A percentile compares a stretch with the other conserved stretches of the same genome.
Evolutionary conservation across 2,329 filamentous ascomycete species (phyloP).

Genomic region (Clarireedia monteithiana): DNA sequence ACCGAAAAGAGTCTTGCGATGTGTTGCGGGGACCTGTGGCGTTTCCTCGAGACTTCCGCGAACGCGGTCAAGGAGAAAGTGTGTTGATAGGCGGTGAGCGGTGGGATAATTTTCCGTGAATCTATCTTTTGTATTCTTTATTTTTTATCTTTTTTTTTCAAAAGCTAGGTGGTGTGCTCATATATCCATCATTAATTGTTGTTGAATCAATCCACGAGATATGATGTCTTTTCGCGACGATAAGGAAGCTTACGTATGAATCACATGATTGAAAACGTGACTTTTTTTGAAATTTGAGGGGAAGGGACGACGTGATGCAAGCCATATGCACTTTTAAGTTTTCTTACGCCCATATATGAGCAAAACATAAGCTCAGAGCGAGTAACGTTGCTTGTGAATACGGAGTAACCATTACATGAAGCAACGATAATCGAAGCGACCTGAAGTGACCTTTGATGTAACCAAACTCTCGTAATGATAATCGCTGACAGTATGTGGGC

Average conservation of each 20-base stretch:
- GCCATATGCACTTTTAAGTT: neutral
- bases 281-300: neutral
- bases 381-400: neutral
- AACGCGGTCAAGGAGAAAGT: no score
- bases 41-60: slow-evolving; percentile 14
- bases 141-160: no score
- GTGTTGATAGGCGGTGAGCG: neutral
- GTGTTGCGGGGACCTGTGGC: slow-evolving; percentile 21
- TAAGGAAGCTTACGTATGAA: slow-evolving; percentile 1
- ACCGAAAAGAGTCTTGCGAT: slow-evolving; percentile 23
- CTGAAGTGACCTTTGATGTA: no score
- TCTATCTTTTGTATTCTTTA: neutral
- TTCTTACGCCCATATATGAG: neutral
- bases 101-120: neutral
- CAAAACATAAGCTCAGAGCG: neutral
- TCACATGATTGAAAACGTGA: neutral
- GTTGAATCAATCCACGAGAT: no score
- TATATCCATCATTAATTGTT: no score
- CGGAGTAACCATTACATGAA: neutral
- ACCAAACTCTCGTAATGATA: no score
- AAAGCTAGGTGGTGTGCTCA: no score
- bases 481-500: no score
- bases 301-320: neutral
- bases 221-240: neutral
- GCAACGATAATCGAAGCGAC: no score